These are phyloP conservation scores for Alternaria conjuncta DNA, from an alignment of 2,329 filamentous ascomycete genomes.

Conservation along the genomic window DNA sequence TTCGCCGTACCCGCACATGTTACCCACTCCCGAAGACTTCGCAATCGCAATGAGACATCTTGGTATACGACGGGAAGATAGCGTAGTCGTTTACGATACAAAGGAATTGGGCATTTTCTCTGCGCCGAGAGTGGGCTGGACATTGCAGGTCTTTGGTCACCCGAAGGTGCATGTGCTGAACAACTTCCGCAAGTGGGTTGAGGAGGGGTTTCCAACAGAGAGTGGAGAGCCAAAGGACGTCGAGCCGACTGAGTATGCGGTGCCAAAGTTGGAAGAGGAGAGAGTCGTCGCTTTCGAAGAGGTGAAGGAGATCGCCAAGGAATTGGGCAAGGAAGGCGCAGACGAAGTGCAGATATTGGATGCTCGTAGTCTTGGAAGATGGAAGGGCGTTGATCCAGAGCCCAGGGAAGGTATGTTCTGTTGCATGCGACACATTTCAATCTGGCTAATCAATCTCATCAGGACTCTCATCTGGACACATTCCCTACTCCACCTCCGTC, in stretches of 20 bases:
- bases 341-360: slow-evolving; percentile 89
- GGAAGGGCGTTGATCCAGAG: slow-evolving; percentile 82
- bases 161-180: slow-evolving; percentile 87
- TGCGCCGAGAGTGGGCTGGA: slow-evolving; percentile 93
- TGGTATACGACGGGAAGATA: slow-evolving; percentile 86
- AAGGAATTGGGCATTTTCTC: slow-evolving; percentile 93
- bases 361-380: slow-evolving; percentile 80
- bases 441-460: not conserved
- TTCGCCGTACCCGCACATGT: slow-evolving; percentile 95
- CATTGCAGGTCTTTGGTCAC: slow-evolving; percentile 88
- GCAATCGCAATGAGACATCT: slow-evolving; percentile 86
- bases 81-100: slow-evolving; percentile 91
- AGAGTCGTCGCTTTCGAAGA: slow-evolving; percentile 84
- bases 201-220: slow-evolving; percentile 81
- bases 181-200: slow-evolving; percentile 95
- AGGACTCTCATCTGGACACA: slow-evolving; percentile 82
- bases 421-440: not conserved
- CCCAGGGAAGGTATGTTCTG: slow-evolving; percentile 71
- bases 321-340: slow-evolving; percentile 80
- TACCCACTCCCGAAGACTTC: slow-evolving; percentile 81
- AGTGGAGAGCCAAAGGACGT: slow-evolving; percentile 69
- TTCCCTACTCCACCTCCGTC: slow-evolving; percentile 84
- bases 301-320: slow-evolving; percentile 76
- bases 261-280: slow-evolving; percentile 56
- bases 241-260: slow-evolving; percentile 50